Evolutionary conservation across 78 protist genomes (phyloP).

Genomic region (Speleostelium caveatum): DNA sequence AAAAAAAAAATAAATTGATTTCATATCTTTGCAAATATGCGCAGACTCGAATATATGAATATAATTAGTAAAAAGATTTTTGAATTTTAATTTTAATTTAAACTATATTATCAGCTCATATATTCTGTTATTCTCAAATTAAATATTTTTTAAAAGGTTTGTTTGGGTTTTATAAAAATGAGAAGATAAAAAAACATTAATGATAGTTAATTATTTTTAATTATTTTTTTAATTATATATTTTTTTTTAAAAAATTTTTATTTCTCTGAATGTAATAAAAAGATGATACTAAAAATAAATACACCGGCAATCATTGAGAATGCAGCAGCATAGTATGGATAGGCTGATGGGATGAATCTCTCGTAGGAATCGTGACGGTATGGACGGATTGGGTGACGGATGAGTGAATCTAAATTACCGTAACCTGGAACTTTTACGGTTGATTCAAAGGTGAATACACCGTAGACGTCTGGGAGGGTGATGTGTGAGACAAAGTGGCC

Average conservation of each 20-base stretch:
- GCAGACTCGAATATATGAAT: too few species aligned
- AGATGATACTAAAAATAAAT: conserved; percentile 76
- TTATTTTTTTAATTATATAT: background rate
- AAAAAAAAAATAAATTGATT: too few species aligned
- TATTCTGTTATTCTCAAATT: too few species aligned
- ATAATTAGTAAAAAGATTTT: too few species aligned
- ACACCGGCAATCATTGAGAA: conserved; percentile 89
- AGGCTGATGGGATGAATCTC: conserved; percentile 92
- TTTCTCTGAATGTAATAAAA: conserved; percentile 77
- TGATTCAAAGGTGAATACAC: conserved; percentile 86
- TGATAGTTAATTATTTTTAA: too few species aligned
- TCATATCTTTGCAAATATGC: too few species aligned
- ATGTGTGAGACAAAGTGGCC: conserved; percentile 56
- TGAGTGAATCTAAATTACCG: conserved; percentile 10
- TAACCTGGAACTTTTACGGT: conserved; percentile 81
- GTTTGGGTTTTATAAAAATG: too few species aligned
- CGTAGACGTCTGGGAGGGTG: conserved; percentile 92
- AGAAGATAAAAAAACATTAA: too few species aligned
- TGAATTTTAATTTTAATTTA: too few species aligned
- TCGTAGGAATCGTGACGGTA: conserved; percentile 92
- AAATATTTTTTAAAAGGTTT: too few species aligned
- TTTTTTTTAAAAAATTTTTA: conserved; percentile 9
- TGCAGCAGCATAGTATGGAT: conserved; percentile 92
- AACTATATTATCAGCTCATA: too few species aligned
- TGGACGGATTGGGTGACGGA: conserved; percentile 88